Conservation (phyloP, 179 eudicot species). For the Patellifolia procumbens region DNA sequence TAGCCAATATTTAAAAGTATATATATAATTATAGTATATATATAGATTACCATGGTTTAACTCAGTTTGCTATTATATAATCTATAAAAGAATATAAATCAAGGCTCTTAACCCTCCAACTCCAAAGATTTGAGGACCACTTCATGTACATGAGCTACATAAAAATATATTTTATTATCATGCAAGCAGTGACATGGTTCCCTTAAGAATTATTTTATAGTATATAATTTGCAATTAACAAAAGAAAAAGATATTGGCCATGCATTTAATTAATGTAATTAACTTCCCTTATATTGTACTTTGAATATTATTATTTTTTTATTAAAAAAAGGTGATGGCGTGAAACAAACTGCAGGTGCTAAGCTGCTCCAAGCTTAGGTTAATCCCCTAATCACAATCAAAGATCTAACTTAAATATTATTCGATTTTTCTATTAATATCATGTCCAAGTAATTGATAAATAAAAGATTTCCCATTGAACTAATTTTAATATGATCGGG, state of each 20-base stretch:
- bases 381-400: slow-evolving; percentile 8
- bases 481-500: no score
- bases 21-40: no score
- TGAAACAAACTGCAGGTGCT: background rate
- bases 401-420: background rate
- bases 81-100: no score
- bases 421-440: background rate
- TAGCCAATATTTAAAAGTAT: no score
- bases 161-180: background rate
- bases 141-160: no score
- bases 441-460: background rate
- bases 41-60: no score
- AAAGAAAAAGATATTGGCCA: background rate
- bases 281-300: background rate
- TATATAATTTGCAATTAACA: background rate
- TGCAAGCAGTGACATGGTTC: background rate
- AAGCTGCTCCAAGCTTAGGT: background rate
- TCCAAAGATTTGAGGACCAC: slow-evolving; percentile 3
- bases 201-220: background rate
- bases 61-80: no score
- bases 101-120: background rate
- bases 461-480: background rate
- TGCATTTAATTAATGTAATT: background rate
- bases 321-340: slow-evolving; percentile 13
- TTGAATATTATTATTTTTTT: background rate